Evolutionary conservation across 192 early-diverging fungal genomes (phyloP).

Genomic region (Dimargaris cristalligena): DNA sequence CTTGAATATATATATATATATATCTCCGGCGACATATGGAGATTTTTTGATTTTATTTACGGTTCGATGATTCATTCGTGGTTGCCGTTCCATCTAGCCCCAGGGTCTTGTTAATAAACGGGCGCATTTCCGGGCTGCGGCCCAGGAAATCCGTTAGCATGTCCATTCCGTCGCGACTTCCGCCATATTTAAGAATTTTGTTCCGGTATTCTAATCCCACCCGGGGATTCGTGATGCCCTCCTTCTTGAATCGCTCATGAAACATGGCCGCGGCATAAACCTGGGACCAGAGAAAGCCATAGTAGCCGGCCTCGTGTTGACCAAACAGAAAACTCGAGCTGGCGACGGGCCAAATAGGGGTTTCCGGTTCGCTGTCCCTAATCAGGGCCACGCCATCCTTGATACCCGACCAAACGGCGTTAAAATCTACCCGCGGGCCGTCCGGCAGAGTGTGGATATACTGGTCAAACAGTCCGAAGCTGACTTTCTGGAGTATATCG

Average conservation of each 20-base stretch:
- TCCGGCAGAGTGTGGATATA: constrained; percentile 44
- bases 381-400: constrained; percentile 24
- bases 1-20: too few relatives aligned
- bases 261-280: constrained; percentile 73
- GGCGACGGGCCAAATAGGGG: constrained; percentile 19
- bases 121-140: constrained; percentile 57
- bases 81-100: constrained; percentile 26
- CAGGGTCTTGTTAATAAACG: constrained; percentile 62
- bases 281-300: constrained; percentile 63
- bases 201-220: constrained; percentile 56
- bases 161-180: constrained; percentile 52
- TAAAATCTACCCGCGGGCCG: constrained; percentile 24
- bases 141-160: constrained; percentile 57
- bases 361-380: constrained; percentile 15
- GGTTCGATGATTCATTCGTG: too few relatives aligned
- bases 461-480: constrained; percentile 64
- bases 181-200: constrained; percentile 49
- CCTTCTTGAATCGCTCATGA: constrained; percentile 44
- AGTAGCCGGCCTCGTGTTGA: constrained; percentile 58
- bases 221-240: constrained; percentile 33
- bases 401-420: constrained; percentile 29
- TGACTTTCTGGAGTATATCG: constrained; percentile 52
- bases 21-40: too few relatives aligned
- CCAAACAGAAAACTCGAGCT: constrained; percentile 50
- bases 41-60: too few relatives aligned